These are phyloP conservation scores for Lycium ferocissimum DNA, from an alignment of 257 asterid species.

Conservation along the genomic window DNA sequence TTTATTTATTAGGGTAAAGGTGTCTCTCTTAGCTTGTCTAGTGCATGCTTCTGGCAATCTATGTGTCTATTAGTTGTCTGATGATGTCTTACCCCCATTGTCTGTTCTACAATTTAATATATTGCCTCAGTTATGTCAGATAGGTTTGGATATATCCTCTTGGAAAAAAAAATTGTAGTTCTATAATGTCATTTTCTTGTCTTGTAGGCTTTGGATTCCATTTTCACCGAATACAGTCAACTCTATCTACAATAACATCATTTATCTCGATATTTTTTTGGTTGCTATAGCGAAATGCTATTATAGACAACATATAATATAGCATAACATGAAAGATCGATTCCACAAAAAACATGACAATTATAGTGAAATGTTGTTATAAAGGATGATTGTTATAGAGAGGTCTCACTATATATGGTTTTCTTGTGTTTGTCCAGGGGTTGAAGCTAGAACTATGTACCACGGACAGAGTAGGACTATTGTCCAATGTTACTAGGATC, in stretches of 20 bases:
- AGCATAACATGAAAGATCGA: too few relatives aligned
- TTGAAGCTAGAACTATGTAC: conserved; percentile 63
- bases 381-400: too few relatives aligned
- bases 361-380: too few relatives aligned
- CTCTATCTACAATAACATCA: too few relatives aligned
- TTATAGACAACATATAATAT: too few relatives aligned
- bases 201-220: background rate
- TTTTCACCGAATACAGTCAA: background rate
- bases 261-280: too few relatives aligned
- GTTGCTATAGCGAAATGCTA: too few relatives aligned
- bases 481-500: conserved; percentile 67
- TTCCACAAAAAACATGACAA: too few relatives aligned
- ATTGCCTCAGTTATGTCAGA: conserved; percentile 14
- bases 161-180: background rate
- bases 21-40: conserved; percentile 22
- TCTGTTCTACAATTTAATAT: background rate
- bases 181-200: background rate
- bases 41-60: background rate
- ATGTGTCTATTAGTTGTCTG: conserved; percentile 11
- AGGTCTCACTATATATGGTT: background rate
- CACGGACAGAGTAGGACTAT: conserved; percentile 65
- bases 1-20: background rate
- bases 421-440: conserved; percentile 47
- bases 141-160: background rate
- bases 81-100: background rate